These are phyloP conservation scores for Thelonectria olida DNA, from an alignment of 2,329 filamentous ascomycete genomes.

Conservation along the genomic window DNA sequence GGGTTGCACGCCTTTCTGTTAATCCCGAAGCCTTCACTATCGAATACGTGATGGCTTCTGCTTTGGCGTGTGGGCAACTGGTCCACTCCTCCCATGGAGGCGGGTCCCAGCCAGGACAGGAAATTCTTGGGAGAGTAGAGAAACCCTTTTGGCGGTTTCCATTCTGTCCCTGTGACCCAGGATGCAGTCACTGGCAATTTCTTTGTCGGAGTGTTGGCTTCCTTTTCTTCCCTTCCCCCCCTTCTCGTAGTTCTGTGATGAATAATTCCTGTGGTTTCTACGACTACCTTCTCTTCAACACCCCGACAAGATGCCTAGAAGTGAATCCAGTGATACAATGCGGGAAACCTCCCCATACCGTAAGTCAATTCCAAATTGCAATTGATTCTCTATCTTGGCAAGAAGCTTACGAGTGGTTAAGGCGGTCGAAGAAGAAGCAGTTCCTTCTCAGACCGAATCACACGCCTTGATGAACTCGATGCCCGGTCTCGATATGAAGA, in stretches of 20 bases:
- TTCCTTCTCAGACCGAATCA: slow-evolving; percentile 36
- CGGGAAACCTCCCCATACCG: slow-evolving; percentile 38
- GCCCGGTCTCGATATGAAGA: slow-evolving; percentile 51
- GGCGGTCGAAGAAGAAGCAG: slow-evolving; percentile 38
- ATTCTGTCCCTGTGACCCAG: slow-evolving; percentile 21
- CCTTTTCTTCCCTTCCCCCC: slow-evolving; percentile 1
- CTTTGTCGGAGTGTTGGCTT: slow-evolving; percentile 2
- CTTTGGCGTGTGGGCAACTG: slow-evolving; percentile 14
- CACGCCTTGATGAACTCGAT: slow-evolving; percentile 50
- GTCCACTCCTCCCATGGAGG: slow-evolving; percentile 18
- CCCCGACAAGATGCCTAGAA: slow-evolving; percentile 33
- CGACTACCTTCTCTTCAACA: not conserved
- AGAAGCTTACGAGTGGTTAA: slow-evolving; percentile 28
- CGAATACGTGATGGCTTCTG: slow-evolving; percentile 17
- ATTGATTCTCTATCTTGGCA: not conserved
- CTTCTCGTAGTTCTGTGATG: slow-evolving; percentile 22
- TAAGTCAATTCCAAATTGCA: slow-evolving; percentile 28
- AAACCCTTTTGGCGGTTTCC: slow-evolving; percentile 8
- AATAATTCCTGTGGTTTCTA: slow-evolving; percentile 20
- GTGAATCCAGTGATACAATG: slow-evolving; percentile 41
- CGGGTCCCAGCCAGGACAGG: slow-evolving; percentile 6
- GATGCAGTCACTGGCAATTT: slow-evolving; percentile 7
- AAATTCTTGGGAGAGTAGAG: slow-evolving; percentile 30
- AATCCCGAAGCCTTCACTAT: slow-evolving; percentile 24
- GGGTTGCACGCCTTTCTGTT: slow-evolving; percentile 27